Evolutionary conservation across 2,329 filamentous ascomycete species (phyloP), one percentile per base, ranked within the genome.

Genomic region (Colletotrichum abscissum): DNA sequence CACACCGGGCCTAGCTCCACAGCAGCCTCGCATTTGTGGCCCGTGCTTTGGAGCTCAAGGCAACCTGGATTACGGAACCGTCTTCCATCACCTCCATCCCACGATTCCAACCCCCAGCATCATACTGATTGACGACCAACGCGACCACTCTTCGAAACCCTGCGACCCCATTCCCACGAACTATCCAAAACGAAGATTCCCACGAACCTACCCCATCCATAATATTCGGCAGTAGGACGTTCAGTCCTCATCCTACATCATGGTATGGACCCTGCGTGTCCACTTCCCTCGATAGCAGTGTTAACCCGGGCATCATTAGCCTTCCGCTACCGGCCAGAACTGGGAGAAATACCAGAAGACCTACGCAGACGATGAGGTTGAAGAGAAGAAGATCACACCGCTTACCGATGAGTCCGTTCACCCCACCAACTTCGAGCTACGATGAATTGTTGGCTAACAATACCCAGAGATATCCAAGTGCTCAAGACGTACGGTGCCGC

Each of bases 321-420:
- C 95, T 89, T 96, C 94, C 88, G 96, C 97, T 85, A 97, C 93
- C 80, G 97, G 97, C 83, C 87, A 90, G 85, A 94, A 91, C 90
- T 99, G 97, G 97, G 97, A 99, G 90, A 98, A 98, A 88, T 98
- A 98, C 89, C 91, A 94, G 87, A 98, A 98, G 90, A 95, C 92
- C 82, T 99, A 94, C 82, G 96, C 93, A 81, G 97, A 99, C 81
- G 97, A 99, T 80, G 97, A 98, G 84, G 89, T 95, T 84, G 95
- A 97, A 83, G 97, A 99, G 90, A 99, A 99, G 93, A 99, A 99
- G 91, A 99, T 99, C 82, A 96, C 95, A 74, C 97, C 97, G 77
- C 88, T 99, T 75, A 93, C 95, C 78, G 97, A 98, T 87, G 97
- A 98, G 96, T 98, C 90, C 77, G 93, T 87, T 59, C 60, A 55